A percentile compares a stretch with the other conserved stretches of the same genome.
These are phyloP conservation scores for Exophiala sideris DNA, from an alignment of 2,329 filamentous ascomycete species.

Conservation along the genomic window DNA sequence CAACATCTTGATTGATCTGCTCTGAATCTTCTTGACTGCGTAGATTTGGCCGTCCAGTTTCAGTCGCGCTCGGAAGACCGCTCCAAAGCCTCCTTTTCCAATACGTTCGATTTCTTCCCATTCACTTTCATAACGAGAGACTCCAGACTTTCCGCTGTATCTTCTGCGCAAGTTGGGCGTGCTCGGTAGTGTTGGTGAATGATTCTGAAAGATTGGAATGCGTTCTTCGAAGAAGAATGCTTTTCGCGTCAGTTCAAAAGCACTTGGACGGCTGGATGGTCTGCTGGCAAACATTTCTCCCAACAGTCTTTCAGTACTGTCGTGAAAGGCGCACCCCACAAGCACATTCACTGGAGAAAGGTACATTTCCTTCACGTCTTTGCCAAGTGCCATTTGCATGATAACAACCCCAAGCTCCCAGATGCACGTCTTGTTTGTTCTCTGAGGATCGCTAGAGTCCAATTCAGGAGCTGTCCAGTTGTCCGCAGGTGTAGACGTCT, in stretches of 20 bases:
- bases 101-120: constrained; percentile 86
- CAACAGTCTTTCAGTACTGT: constrained; percentile 79
- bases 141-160: constrained; percentile 26
- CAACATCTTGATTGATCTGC: constrained; percentile 65
- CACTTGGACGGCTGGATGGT: constrained; percentile 76
- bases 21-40: constrained; percentile 93
- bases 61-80: constrained; percentile 92
- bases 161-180: constrained; percentile 17
- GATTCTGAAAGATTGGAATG: constrained; percentile 18
- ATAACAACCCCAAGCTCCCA: constrained; percentile 94
- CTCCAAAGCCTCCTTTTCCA: constrained; percentile 91
- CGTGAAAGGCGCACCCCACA: constrained; percentile 62
- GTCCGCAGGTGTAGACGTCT: constrained; percentile 54
- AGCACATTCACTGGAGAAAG: constrained; percentile 59
- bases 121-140: constrained; percentile 80
- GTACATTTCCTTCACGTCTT: constrained; percentile 71
- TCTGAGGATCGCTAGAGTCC: constrained; percentile 52
- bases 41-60: constrained; percentile 92
- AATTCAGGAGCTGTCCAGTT: constrained; percentile 83
- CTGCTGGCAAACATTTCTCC: constrained; percentile 81
- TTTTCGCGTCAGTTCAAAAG: constrained; percentile 60
- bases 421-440: constrained; percentile 76
- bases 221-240: constrained; percentile 26
- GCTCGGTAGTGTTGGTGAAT: constrained; percentile 9
- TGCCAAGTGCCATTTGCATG: constrained; percentile 88